Evolutionary conservation across 2,329 filamentous ascomycete species (phyloP).

Genomic region (Cytospora piceae): DNA sequence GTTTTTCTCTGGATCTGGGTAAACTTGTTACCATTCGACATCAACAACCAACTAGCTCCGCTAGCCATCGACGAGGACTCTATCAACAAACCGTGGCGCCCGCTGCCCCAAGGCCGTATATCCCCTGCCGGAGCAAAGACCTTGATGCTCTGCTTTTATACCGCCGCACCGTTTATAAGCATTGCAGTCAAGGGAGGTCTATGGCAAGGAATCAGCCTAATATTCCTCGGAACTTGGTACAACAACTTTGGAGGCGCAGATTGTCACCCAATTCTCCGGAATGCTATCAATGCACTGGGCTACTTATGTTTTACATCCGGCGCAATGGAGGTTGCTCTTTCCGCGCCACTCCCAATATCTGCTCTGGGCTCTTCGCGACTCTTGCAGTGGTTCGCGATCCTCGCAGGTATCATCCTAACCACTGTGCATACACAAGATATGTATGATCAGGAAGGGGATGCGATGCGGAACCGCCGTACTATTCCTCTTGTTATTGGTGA

Average conservation of each 20-base stretch:
- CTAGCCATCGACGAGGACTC: not conserved
- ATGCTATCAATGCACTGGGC: constrained; percentile 32
- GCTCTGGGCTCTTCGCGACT: not conserved
- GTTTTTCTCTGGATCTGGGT: constrained; percentile 37
- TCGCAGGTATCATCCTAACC: constrained; percentile 30
- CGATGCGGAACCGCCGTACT: constrained; percentile 30
- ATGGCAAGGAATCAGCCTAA: not conserved
- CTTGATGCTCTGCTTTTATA: constrained; percentile 31
- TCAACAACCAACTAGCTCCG: constrained; percentile 8
- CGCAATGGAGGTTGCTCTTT: constrained; percentile 19
- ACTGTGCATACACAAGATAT: constrained; percentile 37
- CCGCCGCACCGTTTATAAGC: constrained; percentile 12
- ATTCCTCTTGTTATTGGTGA: constrained; percentile 31
- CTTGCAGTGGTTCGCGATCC: constrained; percentile 29
- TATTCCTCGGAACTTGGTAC: constrained; percentile 15
- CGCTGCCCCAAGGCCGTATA: not conserved
- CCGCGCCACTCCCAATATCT: not conserved
- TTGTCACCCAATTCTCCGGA: constrained; percentile 35
- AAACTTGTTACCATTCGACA: constrained; percentile 31
- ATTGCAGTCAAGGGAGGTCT: constrained; percentile 15
- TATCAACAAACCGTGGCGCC: constrained; percentile 15
- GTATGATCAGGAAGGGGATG: constrained; percentile 35
- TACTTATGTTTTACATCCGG: constrained; percentile 25
- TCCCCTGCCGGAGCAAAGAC: constrained; percentile 26
- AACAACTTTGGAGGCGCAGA: constrained; percentile 36